Evolutionary conservation across 2,329 filamentous ascomycete genomes (phyloP), one percentile per base, ranked within the genome.

Genomic region (Magnaporthiopsis poae): DNA sequence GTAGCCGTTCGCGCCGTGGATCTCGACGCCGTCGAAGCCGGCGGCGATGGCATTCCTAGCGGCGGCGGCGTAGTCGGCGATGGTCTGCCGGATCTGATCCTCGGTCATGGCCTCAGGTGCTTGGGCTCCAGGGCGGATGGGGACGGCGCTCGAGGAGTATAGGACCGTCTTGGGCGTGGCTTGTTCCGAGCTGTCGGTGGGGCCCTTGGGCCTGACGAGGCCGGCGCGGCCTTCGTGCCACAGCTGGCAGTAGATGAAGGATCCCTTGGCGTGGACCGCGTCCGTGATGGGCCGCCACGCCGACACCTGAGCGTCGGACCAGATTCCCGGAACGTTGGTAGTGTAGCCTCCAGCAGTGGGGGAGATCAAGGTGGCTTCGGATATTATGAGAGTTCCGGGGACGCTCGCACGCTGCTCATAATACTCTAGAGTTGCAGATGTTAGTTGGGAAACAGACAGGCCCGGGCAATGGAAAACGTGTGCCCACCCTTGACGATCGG

Each of bases 11-110:
- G 74, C 78, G 3, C 73, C 76, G 61, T 80, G 78, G 27, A 80
- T 70, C 69, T 80, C 79, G 0, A 81, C 73, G 11, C 77, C 78
- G 63, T 80, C 77, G 39, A 82, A 86, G 0, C 85, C 85, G 64
- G 79, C 80, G 60, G 81, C 80, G 15, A 56, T 46, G 31, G 88
- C 78, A 0, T 85, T 85, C 12, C 74, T 74, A 0, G 76, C 76
- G 0, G 75, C 73, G 0, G 68, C 61, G 61, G 72, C 71, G 65
- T 72, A 77, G 65, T 76, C 74, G 0, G 36, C 60, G 0, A 78
- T 72, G 2, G 68, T 78, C 62, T 67, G 72, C 68, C 72, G 70
- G 62, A 79, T 74, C 78, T 84, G 81, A 0, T 78, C 75, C 35
- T 78, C 74, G 0, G 78, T 80, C 72, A 77, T 69, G 68, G 79